Evolutionary conservation across 306 rosid genomes (phyloP).

Genomic region (Sophora flavescens): DNA sequence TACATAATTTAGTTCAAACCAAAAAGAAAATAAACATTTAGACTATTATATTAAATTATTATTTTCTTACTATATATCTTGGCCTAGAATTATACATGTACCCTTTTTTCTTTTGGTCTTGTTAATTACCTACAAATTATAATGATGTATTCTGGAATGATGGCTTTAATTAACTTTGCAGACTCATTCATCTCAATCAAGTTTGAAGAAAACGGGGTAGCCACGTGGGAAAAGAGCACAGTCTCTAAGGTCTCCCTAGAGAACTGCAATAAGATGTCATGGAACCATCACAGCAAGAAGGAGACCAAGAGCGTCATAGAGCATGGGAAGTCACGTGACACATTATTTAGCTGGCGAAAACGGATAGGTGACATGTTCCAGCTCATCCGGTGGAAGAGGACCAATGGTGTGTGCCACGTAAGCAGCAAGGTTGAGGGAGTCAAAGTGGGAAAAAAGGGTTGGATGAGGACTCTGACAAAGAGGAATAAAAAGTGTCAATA

Average conservation of each 20-base stretch:
- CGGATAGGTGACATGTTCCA: conserved; percentile 91
- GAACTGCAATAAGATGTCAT: conserved; percentile 65
- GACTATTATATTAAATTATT: conserved; percentile 25
- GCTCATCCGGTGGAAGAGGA: conserved; percentile 82
- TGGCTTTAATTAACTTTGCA: conserved; percentile 49
- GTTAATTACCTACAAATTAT: conserved; percentile 36
- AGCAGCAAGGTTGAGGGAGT: conserved; percentile 78
- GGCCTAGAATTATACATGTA: conserved; percentile 7
- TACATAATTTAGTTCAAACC: conserved; percentile 23
- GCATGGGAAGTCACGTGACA: conserved; percentile 72
- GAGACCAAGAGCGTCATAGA: conserved; percentile 86
- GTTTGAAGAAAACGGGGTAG: conserved; percentile 89
- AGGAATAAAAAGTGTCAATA: conserved; percentile 64
- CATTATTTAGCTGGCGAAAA: conserved; percentile 91
- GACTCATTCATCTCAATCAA: conserved; percentile 97
- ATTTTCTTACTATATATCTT: neutral
- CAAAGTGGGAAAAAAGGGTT: conserved; percentile 80
- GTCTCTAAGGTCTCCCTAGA: conserved; percentile 74
- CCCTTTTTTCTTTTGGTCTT: neutral
- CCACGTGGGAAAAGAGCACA: conserved; percentile 87
- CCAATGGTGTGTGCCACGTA: conserved; percentile 75
- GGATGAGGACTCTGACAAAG: conserved; percentile 91
- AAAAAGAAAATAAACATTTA: conserved; percentile 30
- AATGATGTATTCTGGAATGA: conserved; percentile 40
- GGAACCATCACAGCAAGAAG: conserved; percentile 57